Percentiles rank a stretch among this genome's conserved stretches.
phyloP scores from a whole-genome alignment of 148 eudicot genomes.

The Diospyros lotus region DNA sequence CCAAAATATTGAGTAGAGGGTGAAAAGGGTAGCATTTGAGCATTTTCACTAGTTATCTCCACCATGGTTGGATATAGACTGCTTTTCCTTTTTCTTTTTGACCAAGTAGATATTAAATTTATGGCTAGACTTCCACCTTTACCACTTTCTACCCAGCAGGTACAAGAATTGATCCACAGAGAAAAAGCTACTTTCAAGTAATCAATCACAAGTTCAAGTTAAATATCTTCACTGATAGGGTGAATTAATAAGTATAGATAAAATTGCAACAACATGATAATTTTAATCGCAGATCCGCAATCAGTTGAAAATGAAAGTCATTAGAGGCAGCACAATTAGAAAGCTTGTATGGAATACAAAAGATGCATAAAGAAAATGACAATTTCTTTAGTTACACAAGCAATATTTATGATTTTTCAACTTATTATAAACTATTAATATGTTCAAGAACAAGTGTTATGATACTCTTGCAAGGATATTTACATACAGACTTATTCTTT shows the following conservation, averaged over 20 bases:
- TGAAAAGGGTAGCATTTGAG: neutral
- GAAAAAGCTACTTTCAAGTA: neutral
- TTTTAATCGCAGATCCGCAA: neutral
- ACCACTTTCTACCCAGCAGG: neutral
- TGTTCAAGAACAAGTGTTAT: neutral
- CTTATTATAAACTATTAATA: neutral
- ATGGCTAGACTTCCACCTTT: neutral
- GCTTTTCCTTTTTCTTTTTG: no score
- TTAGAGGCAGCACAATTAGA: neutral
- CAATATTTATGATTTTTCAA: neutral
- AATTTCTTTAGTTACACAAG: neutral
- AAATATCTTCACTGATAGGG: neutral
- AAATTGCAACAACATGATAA: neutral
- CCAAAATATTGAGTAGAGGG: neutral
- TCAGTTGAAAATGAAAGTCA: neutral
- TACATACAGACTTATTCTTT: no score
- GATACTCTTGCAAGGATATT: neutral
- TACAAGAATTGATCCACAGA: neutral
- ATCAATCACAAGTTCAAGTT: neutral
- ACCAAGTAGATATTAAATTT: no score
- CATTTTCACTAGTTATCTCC: neutral
- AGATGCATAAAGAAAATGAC: neutral
- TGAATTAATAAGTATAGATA: neutral
- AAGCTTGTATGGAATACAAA: no score
- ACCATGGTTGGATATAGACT: neutral